Evolutionary conservation across 352 stramenopile species (phyloP), one percentile per base, ranked within the genome.

Genomic region (Globisporangium echinulatum): DNA sequence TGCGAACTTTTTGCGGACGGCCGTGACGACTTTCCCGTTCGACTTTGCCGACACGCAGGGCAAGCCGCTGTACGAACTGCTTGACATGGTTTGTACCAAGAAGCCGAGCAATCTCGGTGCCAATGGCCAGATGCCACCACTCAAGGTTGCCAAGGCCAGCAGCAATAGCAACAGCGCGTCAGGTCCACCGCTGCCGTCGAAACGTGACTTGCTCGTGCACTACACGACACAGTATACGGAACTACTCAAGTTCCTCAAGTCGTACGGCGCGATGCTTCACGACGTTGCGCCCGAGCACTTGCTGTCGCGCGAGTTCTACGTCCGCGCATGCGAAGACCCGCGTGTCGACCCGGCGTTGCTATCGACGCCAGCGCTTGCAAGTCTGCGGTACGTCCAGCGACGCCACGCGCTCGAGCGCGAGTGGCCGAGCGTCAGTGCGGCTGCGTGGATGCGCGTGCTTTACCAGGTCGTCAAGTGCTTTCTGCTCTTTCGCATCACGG

Each of bases 381-480:
- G 59, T 1, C 71, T 92, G 42, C 70, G 69, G 4, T 88, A 87
- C 61, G 64, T 90, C 1, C 69, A 85, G 37, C 68, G 80, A 43
- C 70, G 83, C 0, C 67, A 74, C 13, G 68, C 48, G 0, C 62
- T 92, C 0, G 78, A 91, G 49, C 75, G 61, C 7, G 84, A 91
- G 50, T 95, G 79, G 79, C 54, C 36, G 0, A 33, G 38, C 0
- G 56, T 93, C 5, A 92, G 75, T 50, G 54, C 52, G 0, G 63
- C 61, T 14, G 80, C 87, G 3, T 97, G 89, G 90, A 89, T 94
- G 67, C 83, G 86, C 53, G 75, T 97, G 7, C 54, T 97, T 15
- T 91, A 92, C 42, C 90, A 98, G 61, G 75, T 93, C 6, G 74
- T 98, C 61, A 96, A 97, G 56, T 92, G 96, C 43, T 98, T 98